Conservation (phyloP, 2,329 filamentous ascomycete species). For the Tympanopsis confertula region DNA sequence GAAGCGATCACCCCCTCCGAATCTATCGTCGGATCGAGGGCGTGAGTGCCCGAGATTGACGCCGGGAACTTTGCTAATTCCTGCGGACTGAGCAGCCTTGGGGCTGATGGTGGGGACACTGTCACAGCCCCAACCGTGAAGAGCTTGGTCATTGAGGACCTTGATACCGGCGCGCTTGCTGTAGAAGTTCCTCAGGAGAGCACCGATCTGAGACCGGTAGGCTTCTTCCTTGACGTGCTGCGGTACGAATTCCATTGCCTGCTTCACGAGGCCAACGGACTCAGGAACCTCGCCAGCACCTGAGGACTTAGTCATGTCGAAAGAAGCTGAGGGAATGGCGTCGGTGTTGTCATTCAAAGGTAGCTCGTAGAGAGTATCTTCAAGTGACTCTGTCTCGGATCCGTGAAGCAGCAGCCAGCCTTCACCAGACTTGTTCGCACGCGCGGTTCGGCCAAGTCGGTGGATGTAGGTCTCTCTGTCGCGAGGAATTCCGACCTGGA, state of each 20-base stretch:
- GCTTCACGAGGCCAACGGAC: background rate
- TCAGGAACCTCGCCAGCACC: background rate
- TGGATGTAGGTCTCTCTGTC: slow-evolving; percentile 66
- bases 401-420: slow-evolving; percentile 56
- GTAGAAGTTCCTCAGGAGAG: background rate
- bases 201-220: background rate
- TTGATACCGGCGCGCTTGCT: background rate
- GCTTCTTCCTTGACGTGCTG: background rate
- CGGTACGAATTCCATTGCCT: background rate
- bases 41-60: too few species aligned
- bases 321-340: background rate
- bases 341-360: slow-evolving; percentile 32
- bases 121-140: background rate
- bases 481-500: slow-evolving; percentile 56
- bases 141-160: background rate
- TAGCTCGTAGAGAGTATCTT: slow-evolving; percentile 40
- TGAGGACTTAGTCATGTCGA: background rate
- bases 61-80: too few species aligned
- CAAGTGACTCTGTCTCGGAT: slow-evolving; percentile 34
- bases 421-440: slow-evolving; percentile 62
- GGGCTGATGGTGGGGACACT: too few species aligned
- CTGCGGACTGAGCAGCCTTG: too few species aligned
- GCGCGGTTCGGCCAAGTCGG: slow-evolving; percentile 64
- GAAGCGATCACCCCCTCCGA: too few species aligned
- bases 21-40: too few species aligned